Percentiles rank a stretch among this genome's conserved stretches.
phyloP scores from a whole-genome alignment of 352 stramenopile species.

The Pythium brachiatum region DNA sequence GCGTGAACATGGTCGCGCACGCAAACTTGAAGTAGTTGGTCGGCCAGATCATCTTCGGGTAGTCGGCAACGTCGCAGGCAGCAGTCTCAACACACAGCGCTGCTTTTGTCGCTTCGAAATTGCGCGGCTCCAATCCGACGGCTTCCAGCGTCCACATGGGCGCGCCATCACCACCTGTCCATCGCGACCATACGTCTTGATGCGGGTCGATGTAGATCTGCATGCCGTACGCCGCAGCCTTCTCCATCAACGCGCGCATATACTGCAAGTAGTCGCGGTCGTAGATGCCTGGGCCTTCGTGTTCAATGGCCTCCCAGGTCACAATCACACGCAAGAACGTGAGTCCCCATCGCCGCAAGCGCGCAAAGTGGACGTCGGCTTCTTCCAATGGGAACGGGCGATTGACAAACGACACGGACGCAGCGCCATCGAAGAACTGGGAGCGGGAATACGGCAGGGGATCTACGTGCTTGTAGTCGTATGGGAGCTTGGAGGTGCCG shows the following conservation, averaged over 20 bases:
- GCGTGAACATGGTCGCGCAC: constrained; percentile 89
- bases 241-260: constrained; percentile 55
- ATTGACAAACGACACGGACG: constrained; percentile 67
- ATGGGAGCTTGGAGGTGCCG: constrained; percentile 85
- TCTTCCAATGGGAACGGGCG: constrained; percentile 85
- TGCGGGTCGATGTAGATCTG: constrained; percentile 89
- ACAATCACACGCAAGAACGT: constrained; percentile 83
- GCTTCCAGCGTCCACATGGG: constrained; percentile 87
- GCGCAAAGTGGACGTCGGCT: constrained; percentile 69
- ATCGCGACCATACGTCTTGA: constrained; percentile 91
- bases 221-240: constrained; percentile 66
- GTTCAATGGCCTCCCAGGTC: constrained; percentile 91
- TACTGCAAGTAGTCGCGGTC: constrained; percentile 86
- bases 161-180: constrained; percentile 86
- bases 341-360: constrained; percentile 81
- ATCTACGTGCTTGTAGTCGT: constrained; percentile 51
- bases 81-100: constrained; percentile 70
- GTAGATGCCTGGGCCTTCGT: constrained; percentile 77
- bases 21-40: constrained; percentile 92
- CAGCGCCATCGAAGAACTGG: constrained; percentile 52
- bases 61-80: constrained; percentile 29
- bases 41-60: constrained; percentile 91
- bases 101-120: constrained; percentile 74
- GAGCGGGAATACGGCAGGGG: constrained; percentile 17
- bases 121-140: constrained; percentile 68